A percentile compares a stretch with the other conserved stretches of the same genome.
These are phyloP conservation scores for Globisporangium solare DNA, from an alignment of 352 stramenopile species.

Conservation along the genomic window DNA sequence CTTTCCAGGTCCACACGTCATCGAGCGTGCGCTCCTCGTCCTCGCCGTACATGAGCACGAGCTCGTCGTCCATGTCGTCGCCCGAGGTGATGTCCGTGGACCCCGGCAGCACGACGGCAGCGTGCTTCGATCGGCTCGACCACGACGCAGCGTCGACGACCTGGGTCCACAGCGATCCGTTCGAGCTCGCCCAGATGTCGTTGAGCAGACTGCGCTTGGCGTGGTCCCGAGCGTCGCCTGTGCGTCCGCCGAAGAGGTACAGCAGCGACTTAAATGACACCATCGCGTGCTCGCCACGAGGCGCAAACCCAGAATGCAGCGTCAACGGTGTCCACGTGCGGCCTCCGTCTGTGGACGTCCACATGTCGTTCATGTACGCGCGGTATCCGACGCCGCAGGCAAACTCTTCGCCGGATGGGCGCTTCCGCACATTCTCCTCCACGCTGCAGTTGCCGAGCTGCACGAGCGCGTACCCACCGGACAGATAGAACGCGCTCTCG, in stretches of 20 bases:
- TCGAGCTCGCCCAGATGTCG: conserved; percentile 58
- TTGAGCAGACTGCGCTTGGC: conserved; percentile 41
- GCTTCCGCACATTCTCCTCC: conserved; percentile 48
- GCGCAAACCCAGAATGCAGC: conserved; percentile 32
- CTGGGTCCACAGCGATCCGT: conserved; percentile 41
- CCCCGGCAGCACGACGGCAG: conserved; percentile 34
- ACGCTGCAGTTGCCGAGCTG: conserved; percentile 63
- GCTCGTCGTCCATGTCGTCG: conserved; percentile 40
- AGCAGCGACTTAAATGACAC: conserved; percentile 47
- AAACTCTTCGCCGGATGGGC: conserved; percentile 50
- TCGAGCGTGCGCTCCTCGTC: conserved; percentile 49
- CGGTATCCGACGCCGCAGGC: conserved; percentile 60
- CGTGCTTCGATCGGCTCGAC: conserved; percentile 51
- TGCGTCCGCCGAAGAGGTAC: conserved; percentile 56
- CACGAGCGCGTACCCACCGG: conserved; percentile 57
- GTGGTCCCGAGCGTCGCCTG: conserved; percentile 21
- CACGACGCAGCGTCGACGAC: conserved; percentile 31
- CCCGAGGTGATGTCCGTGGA: conserved; percentile 32
- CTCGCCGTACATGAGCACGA: conserved; percentile 62
- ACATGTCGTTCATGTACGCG: conserved; percentile 68
- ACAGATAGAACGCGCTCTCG: conserved; percentile 40
- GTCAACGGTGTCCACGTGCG: conserved; percentile 49
- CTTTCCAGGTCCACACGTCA: conserved; percentile 68
- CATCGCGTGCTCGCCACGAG: conserved; percentile 70
- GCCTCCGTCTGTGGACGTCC: conserved; percentile 50